Conservation (phyloP, 2,329 filamentous ascomycete species). For the Helotiales sp. region DNA sequence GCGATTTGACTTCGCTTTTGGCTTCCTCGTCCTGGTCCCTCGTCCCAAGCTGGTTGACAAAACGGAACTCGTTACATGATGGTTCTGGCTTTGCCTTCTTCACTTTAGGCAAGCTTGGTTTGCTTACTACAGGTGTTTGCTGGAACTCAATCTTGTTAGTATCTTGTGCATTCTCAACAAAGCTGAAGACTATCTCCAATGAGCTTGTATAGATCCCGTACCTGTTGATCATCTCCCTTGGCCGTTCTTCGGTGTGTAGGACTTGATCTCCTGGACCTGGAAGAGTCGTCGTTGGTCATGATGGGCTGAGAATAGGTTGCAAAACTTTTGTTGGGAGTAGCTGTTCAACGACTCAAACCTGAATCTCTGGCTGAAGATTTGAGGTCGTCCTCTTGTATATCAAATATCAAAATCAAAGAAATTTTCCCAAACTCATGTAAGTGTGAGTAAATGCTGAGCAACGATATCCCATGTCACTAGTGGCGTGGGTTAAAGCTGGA, state of each 20-base stretch:
- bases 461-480: background rate
- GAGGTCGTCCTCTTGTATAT: background rate
- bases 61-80: conserved; percentile 1
- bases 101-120: background rate
- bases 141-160: background rate
- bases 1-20: conserved; percentile 16
- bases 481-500: background rate
- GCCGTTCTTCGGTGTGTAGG: background rate
- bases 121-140: background rate
- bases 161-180: too few relatives aligned
- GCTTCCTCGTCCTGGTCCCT: conserved; percentile 6
- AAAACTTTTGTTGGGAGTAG: too few relatives aligned
- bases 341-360: too few relatives aligned
- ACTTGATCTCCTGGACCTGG: background rate
- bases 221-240: background rate
- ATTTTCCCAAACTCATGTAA: background rate
- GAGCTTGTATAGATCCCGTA: background rate
- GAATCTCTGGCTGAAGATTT: background rate
- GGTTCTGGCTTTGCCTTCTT: background rate
- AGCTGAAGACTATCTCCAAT: too few relatives aligned
- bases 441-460: conserved; percentile 6
- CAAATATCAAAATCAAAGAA: background rate
- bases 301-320: too few relatives aligned
- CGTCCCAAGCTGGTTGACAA: conserved; percentile 10
- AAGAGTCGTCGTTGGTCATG: background rate